phyloP scores from a whole-genome alignment of 345 rosid genomes.

The Theobroma cacao region DNA sequence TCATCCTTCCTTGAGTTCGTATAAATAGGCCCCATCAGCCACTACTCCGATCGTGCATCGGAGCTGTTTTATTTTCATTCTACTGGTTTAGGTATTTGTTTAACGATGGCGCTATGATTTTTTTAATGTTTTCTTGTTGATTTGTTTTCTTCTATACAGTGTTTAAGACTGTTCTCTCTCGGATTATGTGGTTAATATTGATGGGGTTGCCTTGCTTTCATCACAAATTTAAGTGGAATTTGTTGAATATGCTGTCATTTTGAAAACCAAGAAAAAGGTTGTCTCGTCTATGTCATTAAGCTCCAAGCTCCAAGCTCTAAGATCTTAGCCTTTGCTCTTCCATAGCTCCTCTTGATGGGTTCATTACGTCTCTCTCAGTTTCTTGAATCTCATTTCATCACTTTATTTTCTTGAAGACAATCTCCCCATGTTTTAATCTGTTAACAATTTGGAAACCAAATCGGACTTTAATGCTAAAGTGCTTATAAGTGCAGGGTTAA shows the following conservation, averaged over 20 bases:
- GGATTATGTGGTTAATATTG: slow-evolving; percentile 26
- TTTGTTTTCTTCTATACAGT: background rate
- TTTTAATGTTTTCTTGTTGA: background rate
- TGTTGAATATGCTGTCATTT: slow-evolving; percentile 21
- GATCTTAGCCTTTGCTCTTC: slow-evolving; percentile 9
- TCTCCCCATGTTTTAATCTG: slow-evolving; percentile 11
- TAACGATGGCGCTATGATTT: background rate
- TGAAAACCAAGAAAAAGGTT: background rate
- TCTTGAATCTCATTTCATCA: background rate
- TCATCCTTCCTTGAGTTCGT: slow-evolving; percentile 15
- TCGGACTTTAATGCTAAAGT: background rate
- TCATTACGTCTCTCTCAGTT: slow-evolving; percentile 22
- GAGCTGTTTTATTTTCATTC: slow-evolving; percentile 19
- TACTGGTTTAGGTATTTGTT: slow-evolving; percentile 15
- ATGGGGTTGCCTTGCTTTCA: slow-evolving; percentile 27
- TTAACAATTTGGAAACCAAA: background rate
- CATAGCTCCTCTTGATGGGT: slow-evolving; percentile 22
- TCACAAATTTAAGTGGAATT: slow-evolving; percentile 19
- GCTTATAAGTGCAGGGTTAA: background rate
- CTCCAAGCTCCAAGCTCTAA: background rate
- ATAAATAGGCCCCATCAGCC: slow-evolving; percentile 24
- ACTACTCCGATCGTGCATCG: slow-evolving; percentile 13
- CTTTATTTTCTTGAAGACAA: background rate
- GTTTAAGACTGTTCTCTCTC: slow-evolving; percentile 10
- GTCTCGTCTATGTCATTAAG: slow-evolving; percentile 16